Evolutionary conservation across 768 basidiomycete species (phyloP), one percentile per base, ranked within the genome.

Genomic region (Asterophora lycoperdoides): DNA sequence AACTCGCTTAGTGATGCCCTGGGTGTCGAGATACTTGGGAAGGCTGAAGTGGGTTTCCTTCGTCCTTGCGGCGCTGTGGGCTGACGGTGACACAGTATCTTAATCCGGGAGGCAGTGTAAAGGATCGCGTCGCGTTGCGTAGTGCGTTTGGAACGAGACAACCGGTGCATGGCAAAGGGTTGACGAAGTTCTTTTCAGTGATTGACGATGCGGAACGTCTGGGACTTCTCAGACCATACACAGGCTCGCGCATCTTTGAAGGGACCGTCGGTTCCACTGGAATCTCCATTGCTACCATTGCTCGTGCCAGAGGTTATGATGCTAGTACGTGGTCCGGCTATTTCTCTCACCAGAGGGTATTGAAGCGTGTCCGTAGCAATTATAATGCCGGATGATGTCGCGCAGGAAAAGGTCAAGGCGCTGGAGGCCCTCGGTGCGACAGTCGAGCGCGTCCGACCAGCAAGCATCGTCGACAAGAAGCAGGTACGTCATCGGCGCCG

Each of bases 91-190:
- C 23, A 7, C 39, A 98, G 92, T 99, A 86, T 62, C 64, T 98
- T 51, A 99, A 99, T 66, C 95, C 96, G 1, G 95, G 95, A 19
- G 96, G 96, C 34, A 97, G 94, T 46, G 89, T 97, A 42, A 99
- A 99, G 65, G 96, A 99, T 65, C 81, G 96, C 26, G 95, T 98
- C n/a, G 95, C 94, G 0, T 65, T 97, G 51, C 79, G 83, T 65
- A 91, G 94, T 96, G 60, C 51, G 81, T 56, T 52, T 34, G 41
- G 2, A 1, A 17, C 28, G 15, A 11, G 14, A 28, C 8, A 8
- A n/a, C 10, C 26, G 17, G 34, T 35, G 37, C 11, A 32, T 37
- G 42, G 32, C 33, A n/a, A 19, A 32, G 15, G 29, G 18, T 35
- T 35, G 28, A 48, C 15, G 43, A 10, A 23, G 23, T 8, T 37